Evolutionary conservation across 2,329 filamentous ascomycete genomes (phyloP).

Genomic region (Hypoxylon sp.): DNA sequence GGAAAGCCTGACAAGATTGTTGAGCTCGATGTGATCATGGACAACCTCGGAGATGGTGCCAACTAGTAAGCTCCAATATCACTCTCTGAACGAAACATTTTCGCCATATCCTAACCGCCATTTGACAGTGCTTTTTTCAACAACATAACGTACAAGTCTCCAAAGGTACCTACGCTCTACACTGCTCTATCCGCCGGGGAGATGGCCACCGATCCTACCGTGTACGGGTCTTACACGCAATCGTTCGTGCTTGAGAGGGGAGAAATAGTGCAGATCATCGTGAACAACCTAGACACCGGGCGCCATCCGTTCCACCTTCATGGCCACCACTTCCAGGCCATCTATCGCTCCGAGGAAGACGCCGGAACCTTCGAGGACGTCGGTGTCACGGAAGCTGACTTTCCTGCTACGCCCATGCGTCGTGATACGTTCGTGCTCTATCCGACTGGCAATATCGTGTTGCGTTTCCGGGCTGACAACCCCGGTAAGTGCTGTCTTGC

Average conservation of each 20-base stretch:
- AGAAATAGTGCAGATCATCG: conserved; percentile 74
- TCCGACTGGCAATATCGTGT: conserved; percentile 71
- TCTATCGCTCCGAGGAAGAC: conserved; percentile 67
- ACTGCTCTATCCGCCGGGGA: conserved; percentile 72
- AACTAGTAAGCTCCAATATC: conserved; percentile 64
- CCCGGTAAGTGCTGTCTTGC: conserved; percentile 55
- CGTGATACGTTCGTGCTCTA: conserved; percentile 73
- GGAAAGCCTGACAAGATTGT: conserved; percentile 69
- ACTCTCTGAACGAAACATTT: conserved; percentile 66
- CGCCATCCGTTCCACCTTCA: conserved; percentile 83
- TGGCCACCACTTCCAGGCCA: conserved; percentile 75
- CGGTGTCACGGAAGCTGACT: conserved; percentile 54
- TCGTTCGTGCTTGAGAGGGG: conserved; percentile 72
- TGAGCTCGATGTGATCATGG: conserved; percentile 70
- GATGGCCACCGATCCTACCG: conserved; percentile 61
- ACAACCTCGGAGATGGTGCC: conserved; percentile 71
- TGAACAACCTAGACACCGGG: conserved; percentile 78
- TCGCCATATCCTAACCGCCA: background rate
- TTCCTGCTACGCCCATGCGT: conserved; percentile 66
- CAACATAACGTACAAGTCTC: conserved; percentile 76
- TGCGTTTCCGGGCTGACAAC: conserved; percentile 74
- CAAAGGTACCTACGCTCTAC: conserved; percentile 83
- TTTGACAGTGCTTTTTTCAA: conserved; percentile 69
- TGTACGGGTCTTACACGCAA: conserved; percentile 74
- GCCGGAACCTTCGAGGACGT: conserved; percentile 62